A percentile compares a stretch with the other conserved stretches of the same genome.
Evolutionary conservation across 176 grass and related monocot species (phyloP).

Genomic region (Themeda triandra): DNA sequence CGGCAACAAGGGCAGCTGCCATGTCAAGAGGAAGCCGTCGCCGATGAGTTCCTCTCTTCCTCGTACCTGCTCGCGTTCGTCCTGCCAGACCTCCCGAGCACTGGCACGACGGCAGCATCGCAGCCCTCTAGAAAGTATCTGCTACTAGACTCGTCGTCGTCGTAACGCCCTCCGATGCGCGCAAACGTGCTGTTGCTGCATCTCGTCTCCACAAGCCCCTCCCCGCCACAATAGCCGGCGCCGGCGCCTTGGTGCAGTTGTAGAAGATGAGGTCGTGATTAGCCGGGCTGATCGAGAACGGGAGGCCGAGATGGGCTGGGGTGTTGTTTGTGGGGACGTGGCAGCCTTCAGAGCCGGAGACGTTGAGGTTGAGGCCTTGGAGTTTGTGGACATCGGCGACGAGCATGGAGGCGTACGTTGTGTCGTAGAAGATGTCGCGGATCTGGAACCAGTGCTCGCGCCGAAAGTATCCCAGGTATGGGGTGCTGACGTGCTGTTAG

Average conservation of each 20-base stretch:
- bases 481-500: accelerated
- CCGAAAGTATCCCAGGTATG: background rate
- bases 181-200: background rate
- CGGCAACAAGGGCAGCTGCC: too few relatives aligned
- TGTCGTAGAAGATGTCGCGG: too few relatives aligned
- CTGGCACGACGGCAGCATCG: background rate
- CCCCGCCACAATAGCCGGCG: background rate
- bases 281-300: background rate
- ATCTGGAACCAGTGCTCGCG: accelerated
- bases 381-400: too few relatives aligned
- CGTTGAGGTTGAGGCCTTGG: too few relatives aligned
- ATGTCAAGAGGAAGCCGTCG: too few relatives aligned
- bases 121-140: background rate
- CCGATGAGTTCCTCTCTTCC: background rate
- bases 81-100: background rate
- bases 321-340: too few relatives aligned
- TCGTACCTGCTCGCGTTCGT: background rate
- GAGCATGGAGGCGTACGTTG: too few relatives aligned
- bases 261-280: slow-evolving; percentile 3
- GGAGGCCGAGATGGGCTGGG: background rate
- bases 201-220: background rate
- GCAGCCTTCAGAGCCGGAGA: too few relatives aligned
- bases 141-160: background rate
- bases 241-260: background rate
- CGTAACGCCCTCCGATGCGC: background rate